Evolutionary conservation across 78 protist species (phyloP), one percentile per base, ranked within the genome.

Genomic region (Speleostelium caveatum): DNA sequence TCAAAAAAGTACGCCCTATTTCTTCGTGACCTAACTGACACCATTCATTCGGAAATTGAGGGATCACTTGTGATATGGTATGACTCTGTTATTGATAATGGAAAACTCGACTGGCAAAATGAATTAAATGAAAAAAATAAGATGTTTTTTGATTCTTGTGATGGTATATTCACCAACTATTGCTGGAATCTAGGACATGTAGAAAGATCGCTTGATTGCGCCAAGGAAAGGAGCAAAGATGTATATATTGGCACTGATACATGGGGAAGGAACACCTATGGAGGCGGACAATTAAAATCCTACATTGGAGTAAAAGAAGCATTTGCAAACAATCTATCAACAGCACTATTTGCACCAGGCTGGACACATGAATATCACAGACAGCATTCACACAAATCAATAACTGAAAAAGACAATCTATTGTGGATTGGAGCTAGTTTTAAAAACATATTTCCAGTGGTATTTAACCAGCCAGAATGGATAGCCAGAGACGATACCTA

Each of bases 121-220:
- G 36, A 32, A 35, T 77, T 97, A 49, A 96, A 89, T 68, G 32
- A 36, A 8, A 21, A 62, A 3, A 97, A 97, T 62, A 4, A 12
- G 10, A 21, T 3, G 28, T 97, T 86, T 32, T 95, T 96, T 53
- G 51, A 68, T 12, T 42, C 8, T 0, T 65, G 94, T 49, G 97
- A 95, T 53, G 97, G 97, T n/a, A 78, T 97, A 24, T 96, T 96
- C 38, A 22, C 83, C 39, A 96, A 97, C 60, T 97, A 96, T 80
- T 21, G 33, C 32, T 96, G 97, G 97, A 55, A 59, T 30, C 59
- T 36, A 26, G 63, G 73, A 51, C 17, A 49, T 41, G 6, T 24
- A 62, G 49, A 7, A 39, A 30, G 59, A 0, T 4, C 75, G 56
- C 73, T 0, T 16, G 24, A n/a, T 1, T 19, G 55, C 1, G 28